Evolutionary conservation across 495 filamentous ascomycete species (phyloP).

Genomic region (Apiosordaria backusii): DNA sequence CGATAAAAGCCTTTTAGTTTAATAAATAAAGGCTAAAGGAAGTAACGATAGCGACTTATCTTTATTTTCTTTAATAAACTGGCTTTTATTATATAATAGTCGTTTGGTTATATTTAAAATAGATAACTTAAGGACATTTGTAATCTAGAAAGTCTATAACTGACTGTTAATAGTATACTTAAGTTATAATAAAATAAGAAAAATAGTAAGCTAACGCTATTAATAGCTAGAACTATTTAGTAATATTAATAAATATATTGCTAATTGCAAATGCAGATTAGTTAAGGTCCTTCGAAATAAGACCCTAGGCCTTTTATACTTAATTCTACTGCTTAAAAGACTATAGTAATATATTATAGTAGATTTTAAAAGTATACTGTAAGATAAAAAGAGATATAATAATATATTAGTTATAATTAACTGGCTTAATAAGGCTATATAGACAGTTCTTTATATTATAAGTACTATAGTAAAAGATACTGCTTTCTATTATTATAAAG

Average conservation of each 20-base stretch:
- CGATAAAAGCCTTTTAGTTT: no score
- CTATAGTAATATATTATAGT: not conserved
- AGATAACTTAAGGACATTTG: no score
- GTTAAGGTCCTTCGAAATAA: conserved; percentile 7
- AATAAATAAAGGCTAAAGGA: no score
- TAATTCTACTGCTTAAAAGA: not conserved
- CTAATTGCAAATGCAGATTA: not conserved
- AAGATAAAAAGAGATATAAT: not conserved
- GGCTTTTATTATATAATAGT: no score
- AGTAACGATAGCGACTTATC: no score
- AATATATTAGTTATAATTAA: not conserved
- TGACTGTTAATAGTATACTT: conserved; percentile 6
- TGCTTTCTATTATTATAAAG: not conserved
- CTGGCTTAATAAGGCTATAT: no score
- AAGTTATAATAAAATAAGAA: conserved; percentile 3
- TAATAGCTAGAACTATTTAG: not conserved
- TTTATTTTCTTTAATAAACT: no score
- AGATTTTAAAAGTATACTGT: conserved; percentile 11
- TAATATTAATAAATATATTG: not conserved
- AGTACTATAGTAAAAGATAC: no score
- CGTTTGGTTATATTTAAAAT: no score
- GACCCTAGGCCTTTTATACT: not conserved
- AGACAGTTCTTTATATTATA: no score
- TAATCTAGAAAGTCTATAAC: no score
- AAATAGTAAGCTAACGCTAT: not conserved